phyloP scores from a whole-genome alignment of 768 basidiomycete genomes.

The Hemileccinum impolitum region DNA sequence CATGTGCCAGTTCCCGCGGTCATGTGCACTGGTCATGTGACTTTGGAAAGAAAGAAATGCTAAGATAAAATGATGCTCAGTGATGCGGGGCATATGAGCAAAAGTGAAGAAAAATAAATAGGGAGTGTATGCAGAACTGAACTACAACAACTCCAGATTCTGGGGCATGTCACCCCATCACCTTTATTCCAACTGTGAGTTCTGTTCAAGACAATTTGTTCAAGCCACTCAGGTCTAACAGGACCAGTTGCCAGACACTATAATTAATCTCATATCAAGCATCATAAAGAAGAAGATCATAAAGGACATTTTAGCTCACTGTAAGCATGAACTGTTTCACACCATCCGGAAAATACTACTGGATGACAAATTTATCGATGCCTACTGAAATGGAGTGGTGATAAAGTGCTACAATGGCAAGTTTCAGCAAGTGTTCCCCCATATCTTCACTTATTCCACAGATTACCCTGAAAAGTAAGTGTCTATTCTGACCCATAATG shows the following conservation, averaged over 20 bases:
- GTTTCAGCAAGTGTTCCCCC: conserved; percentile 19
- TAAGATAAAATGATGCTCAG: no score
- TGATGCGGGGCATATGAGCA: no score
- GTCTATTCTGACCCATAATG: neutral
- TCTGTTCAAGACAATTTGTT: no score
- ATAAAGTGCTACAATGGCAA: conserved; percentile 22
- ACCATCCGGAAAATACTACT: conserved; percentile 2
- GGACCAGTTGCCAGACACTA: neutral
- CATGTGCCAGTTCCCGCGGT: no score
- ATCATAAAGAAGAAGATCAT: neutral
- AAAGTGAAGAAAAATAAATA: no score
- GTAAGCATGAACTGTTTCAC: conserved; percentile 6
- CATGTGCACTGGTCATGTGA: no score
- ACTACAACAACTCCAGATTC: no score
- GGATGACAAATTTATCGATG: conserved; percentile 19
- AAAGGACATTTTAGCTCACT: conserved; percentile 1
- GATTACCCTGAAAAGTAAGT: conserved; percentile 39
- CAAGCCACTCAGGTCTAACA: no score
- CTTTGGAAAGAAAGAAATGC: no score
- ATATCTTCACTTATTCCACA: conserved; percentile 33
- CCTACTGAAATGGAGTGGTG: conserved; percentile 23
- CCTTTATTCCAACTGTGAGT: conserved; percentile 1
- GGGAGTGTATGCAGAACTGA: no score
- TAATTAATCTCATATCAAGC: neutral
- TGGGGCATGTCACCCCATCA: neutral